A percentile compares a stretch with the other conserved stretches of the same genome.
These are phyloP conservation scores for Leptographium galeiforme DNA, from an alignment of 2,329 filamentous ascomycete genomes.

Conservation along the genomic window DNA sequence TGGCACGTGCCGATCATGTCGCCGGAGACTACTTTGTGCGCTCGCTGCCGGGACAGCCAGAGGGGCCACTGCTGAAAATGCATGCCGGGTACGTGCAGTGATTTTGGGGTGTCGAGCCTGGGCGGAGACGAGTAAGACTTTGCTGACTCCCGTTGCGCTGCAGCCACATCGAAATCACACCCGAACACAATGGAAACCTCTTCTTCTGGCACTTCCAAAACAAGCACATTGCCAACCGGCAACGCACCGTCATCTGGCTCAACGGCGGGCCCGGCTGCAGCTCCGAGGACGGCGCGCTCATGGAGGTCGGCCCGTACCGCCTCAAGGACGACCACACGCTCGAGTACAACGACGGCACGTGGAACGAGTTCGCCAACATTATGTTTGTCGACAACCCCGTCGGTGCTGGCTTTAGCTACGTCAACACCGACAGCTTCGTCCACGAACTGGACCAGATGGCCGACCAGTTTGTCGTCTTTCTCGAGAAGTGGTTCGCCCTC, in stretches of 20 bases:
- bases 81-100: slow-evolving; percentile 69
- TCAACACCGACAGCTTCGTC: slow-evolving; percentile 76
- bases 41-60: slow-evolving; percentile 70
- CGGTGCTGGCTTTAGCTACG: slow-evolving; percentile 92
- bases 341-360: slow-evolving; percentile 80
- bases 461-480: slow-evolving; percentile 70
- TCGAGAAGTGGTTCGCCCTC: slow-evolving; percentile 80
- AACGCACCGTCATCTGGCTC: slow-evolving; percentile 88
- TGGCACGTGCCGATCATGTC: slow-evolving; percentile 28
- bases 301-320: slow-evolving; percentile 90
- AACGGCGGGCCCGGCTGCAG: slow-evolving; percentile 96
- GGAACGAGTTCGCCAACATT: slow-evolving; percentile 96
- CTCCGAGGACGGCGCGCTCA: slow-evolving; percentile 90
- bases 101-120: neutral
- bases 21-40: slow-evolving; percentile 85
- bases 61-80: slow-evolving; percentile 78
- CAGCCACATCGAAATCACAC: slow-evolving; percentile 83
- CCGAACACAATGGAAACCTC: slow-evolving; percentile 76
- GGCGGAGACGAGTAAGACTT: neutral
- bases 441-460: slow-evolving; percentile 83
- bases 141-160: neutral
- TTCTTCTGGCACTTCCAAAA: slow-evolving; percentile 99
- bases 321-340: slow-evolving; percentile 61
- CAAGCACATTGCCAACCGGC: slow-evolving; percentile 80
- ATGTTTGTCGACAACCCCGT: slow-evolving; percentile 96